These are phyloP conservation scores for Lycium ferocissimum DNA, from an alignment of 257 asterid species.

Conservation along the genomic window DNA sequence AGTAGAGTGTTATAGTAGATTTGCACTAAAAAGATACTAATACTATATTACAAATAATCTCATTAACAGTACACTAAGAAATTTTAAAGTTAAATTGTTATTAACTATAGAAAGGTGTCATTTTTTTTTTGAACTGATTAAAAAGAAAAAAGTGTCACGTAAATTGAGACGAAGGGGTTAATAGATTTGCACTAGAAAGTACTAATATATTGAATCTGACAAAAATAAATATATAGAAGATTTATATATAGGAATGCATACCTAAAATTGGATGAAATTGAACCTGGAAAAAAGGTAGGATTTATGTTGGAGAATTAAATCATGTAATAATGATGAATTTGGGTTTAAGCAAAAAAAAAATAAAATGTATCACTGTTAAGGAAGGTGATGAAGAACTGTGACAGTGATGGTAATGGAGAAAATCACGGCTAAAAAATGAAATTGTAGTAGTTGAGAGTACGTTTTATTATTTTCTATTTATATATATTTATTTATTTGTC, in stretches of 20 bases:
- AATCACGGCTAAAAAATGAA: background rate
- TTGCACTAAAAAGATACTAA: background rate
- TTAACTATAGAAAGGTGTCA: too few species aligned
- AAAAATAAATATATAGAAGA: background rate
- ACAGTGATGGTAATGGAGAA: background rate
- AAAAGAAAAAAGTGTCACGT: too few species aligned
- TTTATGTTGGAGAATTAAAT: background rate
- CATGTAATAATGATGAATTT: slow-evolving; percentile 6
- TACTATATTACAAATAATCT: background rate
- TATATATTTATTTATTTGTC: too few species aligned
- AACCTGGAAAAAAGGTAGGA: background rate
- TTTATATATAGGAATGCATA: background rate
- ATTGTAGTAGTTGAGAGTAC: background rate
- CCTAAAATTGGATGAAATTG: slow-evolving; percentile 7
- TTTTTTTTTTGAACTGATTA: too few species aligned
- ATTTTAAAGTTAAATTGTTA: too few species aligned
- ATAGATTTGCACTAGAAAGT: background rate
- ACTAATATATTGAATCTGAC: background rate
- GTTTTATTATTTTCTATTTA: too few species aligned
- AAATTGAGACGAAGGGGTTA: too few species aligned
- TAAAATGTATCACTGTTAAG: background rate
- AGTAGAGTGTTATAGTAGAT: background rate
- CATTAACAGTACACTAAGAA: too few species aligned
- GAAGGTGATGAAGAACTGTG: background rate
- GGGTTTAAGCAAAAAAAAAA: too few species aligned